phyloP scores from a whole-genome alignment of 202 grass and related monocot species.

The Brachypodium distachyon region DNA sequence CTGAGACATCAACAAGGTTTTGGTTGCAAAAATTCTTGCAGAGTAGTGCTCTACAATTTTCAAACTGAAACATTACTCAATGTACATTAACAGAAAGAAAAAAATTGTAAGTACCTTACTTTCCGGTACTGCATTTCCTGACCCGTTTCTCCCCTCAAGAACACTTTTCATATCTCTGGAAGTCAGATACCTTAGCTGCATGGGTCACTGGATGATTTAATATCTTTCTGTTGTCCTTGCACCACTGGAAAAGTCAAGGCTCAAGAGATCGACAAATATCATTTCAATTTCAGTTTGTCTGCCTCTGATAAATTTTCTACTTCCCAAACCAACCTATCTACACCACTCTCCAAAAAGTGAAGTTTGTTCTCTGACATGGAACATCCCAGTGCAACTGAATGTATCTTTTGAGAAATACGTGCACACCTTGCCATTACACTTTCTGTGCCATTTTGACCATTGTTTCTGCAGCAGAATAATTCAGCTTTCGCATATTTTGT shows the following conservation, averaged over 20 bases:
- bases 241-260: not conserved
- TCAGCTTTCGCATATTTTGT: slow-evolving; percentile 2
- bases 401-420: slow-evolving; percentile 3
- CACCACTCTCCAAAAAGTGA: not conserved
- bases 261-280: not conserved
- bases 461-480: not conserved
- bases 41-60: not conserved
- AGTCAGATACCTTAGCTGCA: not conserved
- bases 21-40: not conserved
- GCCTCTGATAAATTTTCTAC: not conserved
- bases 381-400: not conserved
- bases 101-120: not conserved
- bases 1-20: not conserved
- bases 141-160: not conserved
- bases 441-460: not conserved
- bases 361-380: not conserved
- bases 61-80: not conserved
- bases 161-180: not conserved
- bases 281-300: not conserved
- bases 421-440: not conserved
- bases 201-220: not conserved
- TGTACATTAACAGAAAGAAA: not conserved
- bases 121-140: not conserved
- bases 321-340: not conserved
- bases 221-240: not conserved